phyloP scores from a whole-genome alignment of 495 filamentous ascomycete genomes.

The Corynascus novoguineensis region DNA sequence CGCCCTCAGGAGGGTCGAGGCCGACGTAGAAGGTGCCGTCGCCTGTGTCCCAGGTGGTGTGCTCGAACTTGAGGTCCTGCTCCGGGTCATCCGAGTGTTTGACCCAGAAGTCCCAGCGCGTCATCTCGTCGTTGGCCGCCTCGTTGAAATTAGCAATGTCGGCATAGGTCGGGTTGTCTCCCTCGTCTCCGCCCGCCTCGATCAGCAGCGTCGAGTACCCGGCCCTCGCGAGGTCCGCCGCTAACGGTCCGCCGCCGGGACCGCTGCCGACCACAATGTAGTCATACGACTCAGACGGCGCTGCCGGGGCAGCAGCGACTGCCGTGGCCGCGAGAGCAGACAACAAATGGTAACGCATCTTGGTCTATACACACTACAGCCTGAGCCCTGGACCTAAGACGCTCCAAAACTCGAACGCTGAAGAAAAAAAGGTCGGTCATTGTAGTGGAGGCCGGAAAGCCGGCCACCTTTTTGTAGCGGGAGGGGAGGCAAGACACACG shows the following conservation, averaged over 20 bases:
- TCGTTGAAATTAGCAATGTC: slow-evolving; percentile 39
- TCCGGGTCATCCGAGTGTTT: slow-evolving; percentile 44
- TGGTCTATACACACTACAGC: too few species aligned
- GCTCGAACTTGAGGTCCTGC: slow-evolving; percentile 39
- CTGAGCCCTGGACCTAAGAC: too few species aligned
- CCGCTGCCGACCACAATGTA: slow-evolving; percentile 64
- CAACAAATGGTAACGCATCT: slow-evolving; percentile 28
- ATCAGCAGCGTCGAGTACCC: slow-evolving; percentile 57
- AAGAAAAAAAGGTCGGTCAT: too few species aligned
- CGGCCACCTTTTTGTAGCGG: too few species aligned
- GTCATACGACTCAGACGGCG: slow-evolving; percentile 48
- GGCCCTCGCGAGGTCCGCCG: slow-evolving; percentile 54
- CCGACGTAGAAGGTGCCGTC: slow-evolving; percentile 46
- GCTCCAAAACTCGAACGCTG: too few species aligned
- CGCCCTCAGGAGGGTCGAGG: slow-evolving; percentile 38
- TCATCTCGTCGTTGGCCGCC: slow-evolving; percentile 42
- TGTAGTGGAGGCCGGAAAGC: too few species aligned
- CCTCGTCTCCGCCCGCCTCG: slow-evolving; percentile 60
- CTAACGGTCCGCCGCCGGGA: slow-evolving; percentile 59
- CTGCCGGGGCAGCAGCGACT: slow-evolving; percentile 13
- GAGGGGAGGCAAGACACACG: neutral
- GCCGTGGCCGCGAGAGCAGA: slow-evolving; percentile 26
- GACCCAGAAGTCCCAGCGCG: slow-evolving; percentile 50
- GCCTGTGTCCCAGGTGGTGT: slow-evolving; percentile 40
- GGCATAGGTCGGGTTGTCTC: slow-evolving; percentile 41